Evolutionary conservation across 805 yeast genomes (phyloP), one percentile per base, ranked within the genome.

Genomic region (Jamesozyma gamospora): DNA sequence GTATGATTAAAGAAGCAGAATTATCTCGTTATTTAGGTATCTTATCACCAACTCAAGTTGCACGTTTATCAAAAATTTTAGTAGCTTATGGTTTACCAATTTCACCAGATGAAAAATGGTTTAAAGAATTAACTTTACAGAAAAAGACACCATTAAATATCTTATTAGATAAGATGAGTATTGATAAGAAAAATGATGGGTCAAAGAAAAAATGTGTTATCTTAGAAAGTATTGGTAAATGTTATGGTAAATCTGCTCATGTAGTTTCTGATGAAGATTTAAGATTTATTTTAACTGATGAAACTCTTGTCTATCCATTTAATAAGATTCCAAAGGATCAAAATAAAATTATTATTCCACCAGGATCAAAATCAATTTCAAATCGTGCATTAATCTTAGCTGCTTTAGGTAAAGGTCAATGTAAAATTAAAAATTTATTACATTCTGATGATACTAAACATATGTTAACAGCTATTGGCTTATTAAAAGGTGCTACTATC

Each of bases 361-460:
- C 98, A 4, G 98, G 98, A 2, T 90, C 97, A 1, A 92, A 92
- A 60, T 90, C 97, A 3, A 90, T 92, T 43, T 88, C 97, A 7
- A 92, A 92, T 58, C 77, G 98, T 60, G 98, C 96, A 5, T 69
- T 92, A 43, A 76, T 92, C 13, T 68, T 92, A 47, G 97, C 98
- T 34, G 94, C 97, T 16, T 72, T 92, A 44, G 95, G 95, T 44
- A 64, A 71, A 39, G 97, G 97, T 33, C 73, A 79, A 19, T 87
- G 95, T 56, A 75, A 74, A 51, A 76, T 92, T 49, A 79, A 78
- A 46, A 92, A 92, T 63, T 67, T 92, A 53, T 72, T 92, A 39
- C 96, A 92, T 57, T 90, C 97, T 3, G 98, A 90, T 56, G 98
- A 92, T 58, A 92, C 97, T 10, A 86, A 82, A 45, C 88, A 83